Evolutionary conservation across 768 basidiomycete species (phyloP).

Genomic region (Podaxis carcinomalis): DNA sequence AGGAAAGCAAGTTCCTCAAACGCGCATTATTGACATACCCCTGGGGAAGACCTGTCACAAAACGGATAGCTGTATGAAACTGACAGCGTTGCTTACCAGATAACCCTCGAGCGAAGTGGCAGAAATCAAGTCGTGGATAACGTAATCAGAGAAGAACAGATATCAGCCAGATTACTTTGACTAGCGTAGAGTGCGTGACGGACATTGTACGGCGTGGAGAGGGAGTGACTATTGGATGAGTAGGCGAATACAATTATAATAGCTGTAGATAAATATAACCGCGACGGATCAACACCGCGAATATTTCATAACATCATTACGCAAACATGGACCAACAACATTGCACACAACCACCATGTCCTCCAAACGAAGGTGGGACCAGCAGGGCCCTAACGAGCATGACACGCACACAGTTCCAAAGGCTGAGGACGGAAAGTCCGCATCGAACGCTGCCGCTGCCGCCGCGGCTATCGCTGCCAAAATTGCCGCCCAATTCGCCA

Average conservation of each 20-base stretch:
- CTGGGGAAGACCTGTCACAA: slow-evolving; percentile 10
- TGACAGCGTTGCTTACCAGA: slow-evolving; percentile 20
- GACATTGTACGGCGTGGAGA: neutral
- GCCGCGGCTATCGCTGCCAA: slow-evolving; percentile 91
- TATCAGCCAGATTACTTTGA: neutral
- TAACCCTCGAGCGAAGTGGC: slow-evolving; percentile 16
- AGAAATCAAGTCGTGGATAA: neutral
- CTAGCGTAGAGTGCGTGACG: neutral
- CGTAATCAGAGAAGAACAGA: neutral
- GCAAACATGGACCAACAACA: slow-evolving; percentile 4
- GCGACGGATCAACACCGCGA: neutral
- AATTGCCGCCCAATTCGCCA: slow-evolving; percentile 84
- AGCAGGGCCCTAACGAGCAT: slow-evolving; percentile 48
- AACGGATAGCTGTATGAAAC: neutral
- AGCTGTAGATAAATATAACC: neutral
- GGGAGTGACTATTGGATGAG: neutral
- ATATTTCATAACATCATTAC: neutral
- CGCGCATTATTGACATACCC: slow-evolving; percentile 24
- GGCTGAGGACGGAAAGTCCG: slow-evolving; percentile 54
- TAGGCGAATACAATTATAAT: neutral
- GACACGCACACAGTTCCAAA: slow-evolving; percentile 37
- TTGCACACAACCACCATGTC: slow-evolving; percentile 8
- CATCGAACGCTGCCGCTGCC: slow-evolving; percentile 61
- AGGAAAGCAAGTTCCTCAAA: neutral
- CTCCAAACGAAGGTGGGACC: slow-evolving; percentile 48